Conservation (phyloP, 1,284 basidiomycete species). For the Porogramme epimiltina region DNA sequence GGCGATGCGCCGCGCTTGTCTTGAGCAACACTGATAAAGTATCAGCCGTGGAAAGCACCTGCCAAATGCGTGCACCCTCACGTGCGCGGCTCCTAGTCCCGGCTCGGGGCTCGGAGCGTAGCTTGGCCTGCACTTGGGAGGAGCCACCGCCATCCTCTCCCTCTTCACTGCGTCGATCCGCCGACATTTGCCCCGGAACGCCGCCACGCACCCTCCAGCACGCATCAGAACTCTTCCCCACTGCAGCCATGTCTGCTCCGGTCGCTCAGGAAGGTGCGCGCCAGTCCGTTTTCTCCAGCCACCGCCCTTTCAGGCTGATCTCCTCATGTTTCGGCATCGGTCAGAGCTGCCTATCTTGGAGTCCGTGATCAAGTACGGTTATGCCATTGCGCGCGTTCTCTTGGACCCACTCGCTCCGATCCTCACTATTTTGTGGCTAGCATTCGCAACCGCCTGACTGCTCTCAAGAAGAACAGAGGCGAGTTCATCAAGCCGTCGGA, state of each 20-base stretch:
- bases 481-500: constrained; percentile 92
- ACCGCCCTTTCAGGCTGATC: constrained; percentile 21
- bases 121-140: constrained; percentile 7
- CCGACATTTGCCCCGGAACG: neutral
- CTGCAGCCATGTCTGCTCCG: constrained; percentile 54
- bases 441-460: constrained; percentile 89
- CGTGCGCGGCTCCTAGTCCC: constrained; percentile 7
- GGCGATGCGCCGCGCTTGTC: constrained; percentile 26
- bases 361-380: constrained; percentile 84
- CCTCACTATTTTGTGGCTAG: constrained; percentile 38
- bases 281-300: constrained; percentile 23
- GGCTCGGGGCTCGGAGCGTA: neutral
- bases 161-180: constrained; percentile 6
- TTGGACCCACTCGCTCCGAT: constrained; percentile 9
- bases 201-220: neutral
- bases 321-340: constrained; percentile 28
- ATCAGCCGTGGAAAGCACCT: constrained; percentile 34
- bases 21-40: constrained; percentile 33
- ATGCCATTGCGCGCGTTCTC: constrained; percentile 12
- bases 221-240: neutral
- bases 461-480: constrained; percentile 86
- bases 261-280: constrained; percentile 75
- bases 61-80: constrained; percentile 13
- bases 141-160: constrained; percentile 16
- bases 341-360: constrained; percentile 93